These are phyloP conservation scores for Nitzschia palea DNA, from an alignment of 108 stramenopile genomes.

Conservation along the genomic window DNA sequence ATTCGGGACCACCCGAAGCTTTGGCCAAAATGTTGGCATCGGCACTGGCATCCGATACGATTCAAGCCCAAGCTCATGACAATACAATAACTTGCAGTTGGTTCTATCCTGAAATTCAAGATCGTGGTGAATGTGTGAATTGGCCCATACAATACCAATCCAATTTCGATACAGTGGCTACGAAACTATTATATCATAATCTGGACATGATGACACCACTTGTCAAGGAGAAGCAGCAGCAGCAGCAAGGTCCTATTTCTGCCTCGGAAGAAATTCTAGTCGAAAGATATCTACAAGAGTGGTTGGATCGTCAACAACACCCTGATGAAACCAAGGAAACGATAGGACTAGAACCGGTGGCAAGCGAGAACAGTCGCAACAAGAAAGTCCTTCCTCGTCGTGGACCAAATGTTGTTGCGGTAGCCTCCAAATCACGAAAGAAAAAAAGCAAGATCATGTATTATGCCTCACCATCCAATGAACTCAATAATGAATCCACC, in stretches of 20 bases:
- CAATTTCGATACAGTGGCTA: background rate
- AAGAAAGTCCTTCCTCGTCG: too few species aligned
- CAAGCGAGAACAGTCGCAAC: background rate
- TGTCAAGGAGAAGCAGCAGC: background rate
- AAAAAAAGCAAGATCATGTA: background rate
- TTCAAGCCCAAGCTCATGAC: background rate
- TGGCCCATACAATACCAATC: background rate
- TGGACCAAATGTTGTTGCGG: too few species aligned
- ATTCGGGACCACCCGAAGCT: background rate
- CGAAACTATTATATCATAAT: background rate
- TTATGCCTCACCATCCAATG: too few species aligned
- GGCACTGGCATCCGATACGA: background rate
- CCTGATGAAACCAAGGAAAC: background rate
- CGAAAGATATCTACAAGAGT: background rate
- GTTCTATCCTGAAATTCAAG: background rate
- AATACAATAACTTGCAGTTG: background rate
- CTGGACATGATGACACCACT: background rate
- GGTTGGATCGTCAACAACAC: background rate
- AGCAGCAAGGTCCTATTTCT: too few species aligned
- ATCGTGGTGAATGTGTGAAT: background rate
- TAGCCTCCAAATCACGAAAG: too few species aligned
- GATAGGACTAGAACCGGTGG: background rate
- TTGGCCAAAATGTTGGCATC: slow-evolving; percentile 5
- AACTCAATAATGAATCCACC: too few species aligned
- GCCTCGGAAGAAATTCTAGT: background rate